Evolutionary conservation across 176 grass and related monocot genomes (phyloP).

Genomic region (Musa beccarii): DNA sequence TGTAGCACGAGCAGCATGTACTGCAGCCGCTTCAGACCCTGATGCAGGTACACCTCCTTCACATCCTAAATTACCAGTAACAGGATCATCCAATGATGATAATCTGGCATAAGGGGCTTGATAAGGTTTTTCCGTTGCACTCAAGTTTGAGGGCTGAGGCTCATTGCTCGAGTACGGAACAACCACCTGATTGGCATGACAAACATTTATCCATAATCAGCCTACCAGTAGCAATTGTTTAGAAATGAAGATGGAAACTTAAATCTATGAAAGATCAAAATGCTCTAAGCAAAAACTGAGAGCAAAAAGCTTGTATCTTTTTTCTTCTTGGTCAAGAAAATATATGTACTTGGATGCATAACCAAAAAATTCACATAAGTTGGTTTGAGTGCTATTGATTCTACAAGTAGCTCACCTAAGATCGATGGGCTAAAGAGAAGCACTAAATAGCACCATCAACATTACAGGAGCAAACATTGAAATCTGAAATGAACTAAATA

Average conservation of each 20-base stretch:
- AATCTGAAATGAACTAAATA: background rate
- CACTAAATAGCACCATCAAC: background rate
- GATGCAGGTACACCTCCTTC: conserved; percentile 14
- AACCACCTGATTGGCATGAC: conserved; percentile 41
- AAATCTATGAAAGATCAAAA: too few relatives aligned
- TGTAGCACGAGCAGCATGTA: conserved; percentile 33
- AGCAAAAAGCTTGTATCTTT: background rate
- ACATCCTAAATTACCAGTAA: conserved; percentile 14
- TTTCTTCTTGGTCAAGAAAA: background rate
- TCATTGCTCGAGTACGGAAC: conserved; percentile 33
- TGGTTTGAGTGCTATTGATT: background rate
- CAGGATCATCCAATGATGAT: conserved; percentile 52
- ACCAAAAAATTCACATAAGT: background rate
- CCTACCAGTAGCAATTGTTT: background rate
- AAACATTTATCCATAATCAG: conserved; percentile 7
- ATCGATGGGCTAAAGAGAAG: background rate
- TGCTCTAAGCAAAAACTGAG: background rate
- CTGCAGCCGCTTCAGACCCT: conserved; percentile 29
- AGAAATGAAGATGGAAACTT: conserved; percentile 5
- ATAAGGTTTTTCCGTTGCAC: conserved; percentile 34
- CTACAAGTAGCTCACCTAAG: background rate
- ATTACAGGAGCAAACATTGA: background rate
- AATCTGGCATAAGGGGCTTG: conserved; percentile 60
- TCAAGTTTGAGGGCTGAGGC: conserved; percentile 12
- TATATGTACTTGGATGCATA: background rate